Evolutionary conservation across 2,329 filamentous ascomycete genomes (phyloP), one percentile per base, ranked within the genome.

Genomic region (Claviceps pazoutovae): DNA sequence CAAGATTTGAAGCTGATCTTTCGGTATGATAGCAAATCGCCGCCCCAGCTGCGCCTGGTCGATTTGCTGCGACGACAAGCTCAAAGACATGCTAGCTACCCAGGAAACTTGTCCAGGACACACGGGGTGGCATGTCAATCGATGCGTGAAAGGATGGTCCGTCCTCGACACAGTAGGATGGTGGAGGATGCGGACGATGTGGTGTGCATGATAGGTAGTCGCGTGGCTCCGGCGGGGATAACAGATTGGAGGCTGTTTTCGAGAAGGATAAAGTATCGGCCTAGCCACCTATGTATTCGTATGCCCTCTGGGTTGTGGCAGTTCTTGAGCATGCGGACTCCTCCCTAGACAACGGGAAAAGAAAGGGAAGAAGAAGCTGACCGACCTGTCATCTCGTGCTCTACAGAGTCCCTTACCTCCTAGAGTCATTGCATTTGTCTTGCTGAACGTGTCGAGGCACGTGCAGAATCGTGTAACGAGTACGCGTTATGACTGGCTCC

Each of bases 1-100:
- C 1, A 74, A 59, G 2, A 74, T 58, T 4, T 51, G 50, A 26
- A 61, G 61, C 55, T 75, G 73, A 42, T 71, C 65, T 16, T 59
- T 62, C 0, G 70, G 67, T 6, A 74, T 62, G 23, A 51, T 62
- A 17, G 63, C 53, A 19, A 64, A 55, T 13, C 60, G 61, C 11
- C 59, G 62, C 45, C 56, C 45, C 43, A 67, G 55, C 38, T 63
- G 54, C 37, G 58, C 55, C 38, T 51, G 39, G 26, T 64, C 41
- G 46, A 58, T 58, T 50, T 58, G 58, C 39, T 47, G 45, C 49
- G 61, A 56, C 48, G 59, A 58, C 34, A 59, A 53, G 21, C 53
- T 26, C 51, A 56, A 38, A 54, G 63, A 53, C 64, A 67, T 66
- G 55, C 37, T 48, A 21, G 44, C 43, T 48, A 45, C n/a, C 21